Percentiles rank a stretch among this genome's conserved stretches.
Conservation (phyloP, 1,139 yeast genomes). For the Candida sp. region DNA sequence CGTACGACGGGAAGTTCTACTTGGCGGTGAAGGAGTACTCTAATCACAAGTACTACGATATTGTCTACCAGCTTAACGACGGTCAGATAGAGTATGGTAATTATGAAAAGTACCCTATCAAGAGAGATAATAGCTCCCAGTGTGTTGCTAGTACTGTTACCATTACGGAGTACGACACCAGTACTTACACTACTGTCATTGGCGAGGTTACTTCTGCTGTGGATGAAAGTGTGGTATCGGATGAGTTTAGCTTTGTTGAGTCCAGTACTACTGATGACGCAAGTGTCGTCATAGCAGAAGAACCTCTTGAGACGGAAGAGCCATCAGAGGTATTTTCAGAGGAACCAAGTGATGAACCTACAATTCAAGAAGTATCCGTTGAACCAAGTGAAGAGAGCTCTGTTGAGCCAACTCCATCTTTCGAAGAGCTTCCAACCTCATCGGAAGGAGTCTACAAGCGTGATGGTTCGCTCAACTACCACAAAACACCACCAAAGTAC, state of each 20-base stretch:
- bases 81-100: conserved; percentile 8
- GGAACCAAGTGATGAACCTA: not conserved
- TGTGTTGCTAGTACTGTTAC: not conserved
- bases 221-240: no score
- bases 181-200: not conserved
- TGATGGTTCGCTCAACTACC: not conserved
- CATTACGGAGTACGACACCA: not conserved
- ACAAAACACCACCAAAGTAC: not conserved
- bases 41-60: conserved; percentile 1
- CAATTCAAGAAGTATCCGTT: not conserved
- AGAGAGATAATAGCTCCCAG: not conserved
- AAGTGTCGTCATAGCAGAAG: not conserved
- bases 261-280: not conserved
- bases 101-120: conserved; percentile 1
- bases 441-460: not conserved
- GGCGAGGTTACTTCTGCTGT: not conserved
- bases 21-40: conserved; percentile 7
- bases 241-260: not conserved
- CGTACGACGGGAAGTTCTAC: conserved; percentile 5
- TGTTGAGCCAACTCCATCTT: no score
- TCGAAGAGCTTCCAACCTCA: not conserved
- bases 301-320: not conserved
- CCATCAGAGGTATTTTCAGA: not conserved
- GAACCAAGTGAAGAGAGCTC: not conserved
- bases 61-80: conserved; percentile 7